Conservation (phyloP, 2,329 filamentous ascomycete species). For the Colletotrichum shisoi region DNA sequence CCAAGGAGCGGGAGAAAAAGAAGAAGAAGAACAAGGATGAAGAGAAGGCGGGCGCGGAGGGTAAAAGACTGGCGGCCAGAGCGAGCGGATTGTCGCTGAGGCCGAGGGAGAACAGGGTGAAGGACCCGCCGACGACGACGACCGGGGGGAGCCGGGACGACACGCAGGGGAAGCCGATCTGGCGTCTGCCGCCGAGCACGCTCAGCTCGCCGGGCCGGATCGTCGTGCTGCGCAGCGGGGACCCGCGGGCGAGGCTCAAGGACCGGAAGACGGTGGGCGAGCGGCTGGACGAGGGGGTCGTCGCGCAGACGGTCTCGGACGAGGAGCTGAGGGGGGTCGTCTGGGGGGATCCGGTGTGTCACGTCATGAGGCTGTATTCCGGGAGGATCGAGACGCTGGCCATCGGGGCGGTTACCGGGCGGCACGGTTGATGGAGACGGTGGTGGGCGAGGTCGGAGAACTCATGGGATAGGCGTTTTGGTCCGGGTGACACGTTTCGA, state of each 20-base stretch:
- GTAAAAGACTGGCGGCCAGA: conserved; percentile 15
- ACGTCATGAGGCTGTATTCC: conserved; percentile 81
- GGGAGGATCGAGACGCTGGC: conserved; percentile 75
- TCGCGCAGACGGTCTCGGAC: conserved; percentile 73
- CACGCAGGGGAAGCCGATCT: conserved; percentile 51
- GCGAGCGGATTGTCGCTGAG: conserved; percentile 10
- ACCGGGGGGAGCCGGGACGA: conserved; percentile 44
- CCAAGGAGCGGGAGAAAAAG: conserved; percentile 35
- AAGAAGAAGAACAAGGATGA: conserved; percentile 22
- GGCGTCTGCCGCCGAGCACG: conserved; percentile 71
- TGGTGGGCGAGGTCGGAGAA: not conserved
- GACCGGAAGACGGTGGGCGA: conserved; percentile 60
- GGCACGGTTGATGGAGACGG: conserved; percentile 38
- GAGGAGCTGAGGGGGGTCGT: conserved; percentile 73
- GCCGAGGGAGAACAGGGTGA: conserved; percentile 14
- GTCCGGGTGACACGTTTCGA: too few species aligned
- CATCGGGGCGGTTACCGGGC: conserved; percentile 69
- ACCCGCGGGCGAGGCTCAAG: conserved; percentile 49
- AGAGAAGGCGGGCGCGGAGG: conserved; percentile 27
- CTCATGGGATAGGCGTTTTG: too few species aligned
- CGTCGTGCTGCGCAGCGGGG: conserved; percentile 68
- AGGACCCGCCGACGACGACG: conserved; percentile 23
- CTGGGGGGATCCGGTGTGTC: conserved; percentile 83
- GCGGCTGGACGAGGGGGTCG: conserved; percentile 65
- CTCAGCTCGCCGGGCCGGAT: conserved; percentile 75